These are phyloP conservation scores for Nicotiana tabacum DNA, from an alignment of 257 asterid genomes.

Conservation along the genomic window DNA sequence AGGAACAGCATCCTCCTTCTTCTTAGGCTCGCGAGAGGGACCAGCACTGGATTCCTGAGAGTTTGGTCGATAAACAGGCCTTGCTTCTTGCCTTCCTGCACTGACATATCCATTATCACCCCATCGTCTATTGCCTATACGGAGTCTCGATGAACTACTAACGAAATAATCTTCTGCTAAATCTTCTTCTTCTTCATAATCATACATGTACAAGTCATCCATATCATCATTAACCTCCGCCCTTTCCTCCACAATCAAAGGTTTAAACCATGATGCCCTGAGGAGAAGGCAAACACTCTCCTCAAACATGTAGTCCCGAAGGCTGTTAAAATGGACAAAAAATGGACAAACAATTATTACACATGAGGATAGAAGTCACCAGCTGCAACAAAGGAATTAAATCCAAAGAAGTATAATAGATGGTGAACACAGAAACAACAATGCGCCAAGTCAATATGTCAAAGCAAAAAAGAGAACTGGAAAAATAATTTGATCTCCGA, in stretches of 20 bases:
- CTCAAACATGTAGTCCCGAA: slow-evolving; percentile 83
- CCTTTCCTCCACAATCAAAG: slow-evolving; percentile 60
- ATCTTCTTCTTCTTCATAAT: slow-evolving; percentile 41
- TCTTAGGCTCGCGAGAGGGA: slow-evolving; percentile 63
- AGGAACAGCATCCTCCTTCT: slow-evolving; percentile 34
- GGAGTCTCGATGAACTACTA: slow-evolving; percentile 45
- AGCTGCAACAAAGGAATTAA: background rate
- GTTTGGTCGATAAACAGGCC: slow-evolving; percentile 41
- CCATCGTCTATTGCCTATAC: slow-evolving; percentile 80
- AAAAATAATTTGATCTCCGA: too few relatives aligned
- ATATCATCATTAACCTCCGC: slow-evolving; percentile 47
- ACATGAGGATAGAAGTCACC: background rate
- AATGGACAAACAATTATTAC: background rate
- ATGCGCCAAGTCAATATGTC: background rate
- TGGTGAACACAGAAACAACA: background rate
- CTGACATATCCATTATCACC: slow-evolving; percentile 85
- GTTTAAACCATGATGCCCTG: slow-evolving; percentile 84
- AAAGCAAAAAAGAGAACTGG: background rate
- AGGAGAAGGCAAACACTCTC: slow-evolving; percentile 95
- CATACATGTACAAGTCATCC: slow-evolving; percentile 38
- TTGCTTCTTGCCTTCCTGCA: slow-evolving; percentile 85
- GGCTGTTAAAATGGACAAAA: slow-evolving; percentile 31
- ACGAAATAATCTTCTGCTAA: slow-evolving; percentile 47
- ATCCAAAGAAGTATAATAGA: background rate
- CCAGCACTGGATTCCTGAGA: slow-evolving; percentile 42